Conservation (phyloP, 306 rosid species). For the Ormosia emarginata region DNA sequence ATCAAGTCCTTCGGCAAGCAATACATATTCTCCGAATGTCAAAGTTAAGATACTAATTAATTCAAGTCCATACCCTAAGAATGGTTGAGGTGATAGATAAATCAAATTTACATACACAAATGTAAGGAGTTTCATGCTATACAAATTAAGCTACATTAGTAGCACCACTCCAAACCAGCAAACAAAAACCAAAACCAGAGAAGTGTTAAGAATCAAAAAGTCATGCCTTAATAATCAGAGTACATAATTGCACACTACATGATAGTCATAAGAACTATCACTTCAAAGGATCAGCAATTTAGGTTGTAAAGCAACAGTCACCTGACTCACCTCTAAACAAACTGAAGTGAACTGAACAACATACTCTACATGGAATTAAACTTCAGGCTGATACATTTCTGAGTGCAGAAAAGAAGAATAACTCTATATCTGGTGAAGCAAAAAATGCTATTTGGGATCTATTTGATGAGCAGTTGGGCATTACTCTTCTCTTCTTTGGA, state of each 20-base stretch:
- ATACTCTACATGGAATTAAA: not conserved
- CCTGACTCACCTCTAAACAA: slow-evolving; percentile 5
- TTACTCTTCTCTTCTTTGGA: slow-evolving; percentile 53
- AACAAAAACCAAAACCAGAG: not conserved
- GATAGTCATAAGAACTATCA: not conserved
- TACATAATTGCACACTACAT: slow-evolving; percentile 9
- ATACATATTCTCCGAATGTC: not conserved
- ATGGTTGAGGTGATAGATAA: not conserved
- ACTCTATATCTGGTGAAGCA: slow-evolving; percentile 49
- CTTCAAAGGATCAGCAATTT: slow-evolving; percentile 15
- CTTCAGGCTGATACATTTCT: slow-evolving; percentile 24
- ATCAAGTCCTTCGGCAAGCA: not conserved
- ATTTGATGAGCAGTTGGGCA: slow-evolving; percentile 22
- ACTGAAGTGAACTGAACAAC: not conserved
- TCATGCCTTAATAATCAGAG: not conserved
- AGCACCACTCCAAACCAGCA: not conserved
- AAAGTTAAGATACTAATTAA: not conserved
- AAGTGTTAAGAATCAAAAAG: not conserved
- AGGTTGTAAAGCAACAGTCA: not conserved
- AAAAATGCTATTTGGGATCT: slow-evolving; percentile 27
- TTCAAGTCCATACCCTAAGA: not conserved
- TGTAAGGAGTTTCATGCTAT: slow-evolving; percentile 4
- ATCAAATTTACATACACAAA: not conserved
- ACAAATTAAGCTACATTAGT: not conserved
- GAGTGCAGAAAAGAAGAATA: slow-evolving; percentile 48